phyloP scores from a whole-genome alignment of 1,284 basidiomycete genomes.

The Exsudoporus floridanus region DNA sequence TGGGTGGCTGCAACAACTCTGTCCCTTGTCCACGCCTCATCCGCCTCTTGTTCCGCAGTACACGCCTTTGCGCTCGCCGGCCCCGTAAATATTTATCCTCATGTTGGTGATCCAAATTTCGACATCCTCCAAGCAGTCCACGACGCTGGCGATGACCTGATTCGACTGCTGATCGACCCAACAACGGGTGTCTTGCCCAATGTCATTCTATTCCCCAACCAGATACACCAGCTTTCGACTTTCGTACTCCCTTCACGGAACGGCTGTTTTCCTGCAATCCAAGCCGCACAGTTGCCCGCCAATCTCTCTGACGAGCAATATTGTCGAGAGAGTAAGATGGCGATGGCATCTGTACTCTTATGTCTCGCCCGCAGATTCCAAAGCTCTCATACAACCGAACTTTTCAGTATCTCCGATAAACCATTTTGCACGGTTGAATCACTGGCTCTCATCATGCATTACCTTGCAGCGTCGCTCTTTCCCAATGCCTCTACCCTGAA shows the following conservation, averaged over 20 bases:
- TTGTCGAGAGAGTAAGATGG: constrained; percentile 36
- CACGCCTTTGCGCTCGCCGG: constrained; percentile 19
- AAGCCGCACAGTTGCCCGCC: constrained; percentile 22
- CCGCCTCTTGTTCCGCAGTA: constrained; percentile 19
- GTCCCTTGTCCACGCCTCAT: constrained; percentile 23
- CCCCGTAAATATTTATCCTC: constrained; percentile 22
- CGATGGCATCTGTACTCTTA: constrained; percentile 53
- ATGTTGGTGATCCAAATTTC: constrained; percentile 28
- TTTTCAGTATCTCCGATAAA: constrained; percentile 31
- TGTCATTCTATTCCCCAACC: constrained; percentile 46
- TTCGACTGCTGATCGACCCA: constrained; percentile 33
- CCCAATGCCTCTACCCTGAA: constrained; percentile 59
- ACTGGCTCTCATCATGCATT: constrained; percentile 54
- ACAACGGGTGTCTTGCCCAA: constrained; percentile 43
- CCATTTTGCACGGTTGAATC: constrained; percentile 47
- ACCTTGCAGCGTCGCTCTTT: constrained; percentile 53
- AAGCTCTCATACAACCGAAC: constrained; percentile 22
- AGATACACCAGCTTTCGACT: constrained; percentile 37
- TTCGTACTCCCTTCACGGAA: constrained; percentile 39
- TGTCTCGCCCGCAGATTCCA: constrained; percentile 58
- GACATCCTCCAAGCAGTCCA: constrained; percentile 39
- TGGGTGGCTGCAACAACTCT: constrained; percentile 34
- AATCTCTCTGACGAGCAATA: constrained; percentile 23
- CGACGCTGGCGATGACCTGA: constrained; percentile 35
- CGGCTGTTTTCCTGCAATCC: constrained; percentile 41